Base-by-base conservation (phyloP, 495 filamentous ascomycete genomes). In the Trichoderma erinaceum region DNA sequence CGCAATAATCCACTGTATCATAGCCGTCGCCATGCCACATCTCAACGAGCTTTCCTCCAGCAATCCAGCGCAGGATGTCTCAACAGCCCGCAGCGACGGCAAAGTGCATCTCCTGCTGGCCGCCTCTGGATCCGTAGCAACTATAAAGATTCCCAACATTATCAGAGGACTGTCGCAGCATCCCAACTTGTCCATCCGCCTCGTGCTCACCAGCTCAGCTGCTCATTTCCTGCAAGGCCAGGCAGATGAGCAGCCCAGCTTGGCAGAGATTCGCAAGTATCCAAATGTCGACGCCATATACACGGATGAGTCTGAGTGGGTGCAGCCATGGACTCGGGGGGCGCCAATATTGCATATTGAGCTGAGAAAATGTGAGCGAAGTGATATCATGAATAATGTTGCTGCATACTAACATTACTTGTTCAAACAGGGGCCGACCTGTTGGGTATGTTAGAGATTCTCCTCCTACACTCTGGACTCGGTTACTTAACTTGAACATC, bases 121-220 rank as follows among this genome's bases (percentile, higher is more conserved):
- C 61, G 89, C 89, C 25, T 87, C 85, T 52, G 88, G 92, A 52
- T 84, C 82, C 13, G 92, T 97, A 44, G 94, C 93, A 63, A 92
- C 92, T 11, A 95, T 97, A 78, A 97, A 97, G 73, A 83, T 97
- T 35, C 90, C 90, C 7, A 81, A 84, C 67, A 92, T 97, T 66
- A 74, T 90, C 64, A 67, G 79, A 13, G 77, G 86, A 1, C 83
- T 97, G 7, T 78, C 82, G 65, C 68, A 74, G n/a, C 63, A 63
- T 12, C 67, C 56, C 11, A 82, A 84, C 68, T 83, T 96, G 50
- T 89, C 89, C 38, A 90, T 97, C 74, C 90, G 91, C 41, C 80
- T 97, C 67, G 78, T 97, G 69, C 79, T 97, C 58, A 94, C 91
- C 25, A 76, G 83, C 18, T 85, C 88, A 15, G 90, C 94, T 1